phyloP scores from a whole-genome alignment of 176 grass and related monocot genomes.

The bread wheat (Triticum aestivum) region DNA sequence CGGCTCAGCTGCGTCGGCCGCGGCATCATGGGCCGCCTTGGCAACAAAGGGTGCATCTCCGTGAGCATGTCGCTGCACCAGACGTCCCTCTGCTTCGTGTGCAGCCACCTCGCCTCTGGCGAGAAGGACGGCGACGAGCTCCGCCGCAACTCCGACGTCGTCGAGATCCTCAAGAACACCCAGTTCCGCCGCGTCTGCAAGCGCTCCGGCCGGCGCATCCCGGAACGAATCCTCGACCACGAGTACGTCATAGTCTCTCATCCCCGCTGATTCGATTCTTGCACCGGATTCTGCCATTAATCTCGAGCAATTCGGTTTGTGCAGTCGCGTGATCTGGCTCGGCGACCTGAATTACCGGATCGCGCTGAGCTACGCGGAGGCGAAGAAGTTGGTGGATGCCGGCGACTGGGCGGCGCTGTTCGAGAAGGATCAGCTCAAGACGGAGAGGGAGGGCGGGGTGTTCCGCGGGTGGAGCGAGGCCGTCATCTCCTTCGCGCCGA shows the following conservation, averaged over 20 bases:
- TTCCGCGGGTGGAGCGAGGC: constrained; percentile 87
- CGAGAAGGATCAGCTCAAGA: constrained; percentile 91
- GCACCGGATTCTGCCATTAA: not conserved
- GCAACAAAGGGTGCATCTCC: constrained; percentile 95
- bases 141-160: constrained; percentile 74
- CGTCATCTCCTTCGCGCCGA: constrained; percentile 83
- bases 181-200: constrained; percentile 66
- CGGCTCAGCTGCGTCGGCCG: constrained; percentile 75
- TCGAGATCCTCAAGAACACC: constrained; percentile 83
- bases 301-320: not conserved
- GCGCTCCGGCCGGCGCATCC: constrained; percentile 49
- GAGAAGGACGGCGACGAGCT: constrained; percentile 97
- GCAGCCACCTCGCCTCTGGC: constrained; percentile 92
- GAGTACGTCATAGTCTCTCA: constrained; percentile 46
- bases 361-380: constrained; percentile 59
- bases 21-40: constrained; percentile 88
- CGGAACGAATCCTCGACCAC: constrained; percentile 77
- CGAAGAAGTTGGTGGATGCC: constrained; percentile 64
- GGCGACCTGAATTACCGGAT: constrained; percentile 92
- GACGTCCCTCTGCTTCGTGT: constrained; percentile 84
- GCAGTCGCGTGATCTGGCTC: constrained; percentile 77
- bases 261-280: not conserved
- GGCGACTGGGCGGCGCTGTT: constrained; percentile 81
- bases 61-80: constrained; percentile 93
- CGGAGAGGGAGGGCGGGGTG: constrained; percentile 68